Conservation (phyloP, 345 rosid genomes). For the Syzygium aromaticum region DNA sequence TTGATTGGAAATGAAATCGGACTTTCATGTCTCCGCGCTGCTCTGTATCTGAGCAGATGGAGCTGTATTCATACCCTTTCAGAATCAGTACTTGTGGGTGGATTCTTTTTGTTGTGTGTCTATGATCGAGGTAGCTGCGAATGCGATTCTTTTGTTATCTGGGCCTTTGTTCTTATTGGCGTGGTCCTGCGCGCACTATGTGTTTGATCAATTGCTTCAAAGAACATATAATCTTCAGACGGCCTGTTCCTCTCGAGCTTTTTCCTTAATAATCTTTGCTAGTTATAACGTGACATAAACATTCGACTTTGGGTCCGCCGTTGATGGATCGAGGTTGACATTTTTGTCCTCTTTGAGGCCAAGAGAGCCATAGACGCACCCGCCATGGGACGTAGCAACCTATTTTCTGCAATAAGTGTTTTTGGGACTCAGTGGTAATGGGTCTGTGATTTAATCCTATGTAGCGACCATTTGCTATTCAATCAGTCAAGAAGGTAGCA, state of each 20-base stretch:
- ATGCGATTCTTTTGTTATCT: fast-evolving
- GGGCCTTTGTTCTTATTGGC: neutral
- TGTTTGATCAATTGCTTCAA: neutral
- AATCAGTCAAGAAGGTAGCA: fast-evolving
- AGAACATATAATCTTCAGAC: neutral
- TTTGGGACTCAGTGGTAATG: neutral
- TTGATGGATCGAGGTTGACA: fast-evolving
- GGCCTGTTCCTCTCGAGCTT: neutral
- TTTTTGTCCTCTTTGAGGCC: neutral
- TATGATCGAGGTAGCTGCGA: neutral
- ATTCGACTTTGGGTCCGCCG: neutral
- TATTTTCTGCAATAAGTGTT: neutral
- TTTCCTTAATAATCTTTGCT: neutral
- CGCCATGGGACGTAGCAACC: neutral
- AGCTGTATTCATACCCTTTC: neutral
- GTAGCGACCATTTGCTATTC: fast-evolving
- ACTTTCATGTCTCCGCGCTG: neutral
- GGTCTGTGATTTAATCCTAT: fast-evolving
- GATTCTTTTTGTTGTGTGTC: neutral
- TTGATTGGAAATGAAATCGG: neutral
- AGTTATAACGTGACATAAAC: neutral
- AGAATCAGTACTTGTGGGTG: neutral
- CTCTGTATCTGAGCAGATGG: neutral
- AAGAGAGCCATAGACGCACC: neutral
- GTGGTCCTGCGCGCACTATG: fast-evolving